Evolutionary conservation across 345 rosid genomes (phyloP), one percentile per base, ranked within the genome.

Genomic region (Capsella bursapastoris): DNA sequence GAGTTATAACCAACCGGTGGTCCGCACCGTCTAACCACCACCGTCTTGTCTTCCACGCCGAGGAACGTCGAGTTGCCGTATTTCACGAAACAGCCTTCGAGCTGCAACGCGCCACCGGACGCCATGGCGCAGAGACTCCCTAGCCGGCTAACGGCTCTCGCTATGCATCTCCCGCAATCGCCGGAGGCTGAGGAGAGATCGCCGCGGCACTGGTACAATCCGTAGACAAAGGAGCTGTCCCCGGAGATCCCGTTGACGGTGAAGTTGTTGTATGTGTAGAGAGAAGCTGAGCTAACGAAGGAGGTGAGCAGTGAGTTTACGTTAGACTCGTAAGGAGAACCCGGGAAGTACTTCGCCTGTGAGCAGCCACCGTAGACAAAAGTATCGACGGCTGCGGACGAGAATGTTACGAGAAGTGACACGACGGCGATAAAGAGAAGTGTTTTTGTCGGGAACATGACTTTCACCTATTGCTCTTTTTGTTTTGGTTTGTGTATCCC

Each of bases 301-400:
- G 98, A 94, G 50, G 92, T 88, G 49, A 94, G 89, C 48, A 94
- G 66, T 1, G 98, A 91, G 82, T 94, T 88, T 69, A 91, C 76
- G 83, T 79, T 86, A 14, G 72, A 68, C 78, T 91, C 95, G 72
- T 87, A 94, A 6, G 96, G 76, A 1, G 97, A 87, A 38, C 83
- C 83, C 0, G 80, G 87, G 2, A 64, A 11, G 80, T 79, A 91
- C 51, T 85, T 88, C 2, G 77, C 73, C 72, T 84, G 89, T 2
- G 96, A 86, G 66, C 98, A 94, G 35, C 98, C 98, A 10, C 93
- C 97, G 78, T 79, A 90, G 64, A 91, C 76, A 74, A 91, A 89
- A 72, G 88, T 44, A 29, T 88, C 89, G 0, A 86, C 72, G 63
- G 86, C 82, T 52, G 97, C 80, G 49, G 63, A 51, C 6, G 91